Base-by-base conservation (phyloP, 208 protist species). In the Endotrypanum monterogeii region DNA sequence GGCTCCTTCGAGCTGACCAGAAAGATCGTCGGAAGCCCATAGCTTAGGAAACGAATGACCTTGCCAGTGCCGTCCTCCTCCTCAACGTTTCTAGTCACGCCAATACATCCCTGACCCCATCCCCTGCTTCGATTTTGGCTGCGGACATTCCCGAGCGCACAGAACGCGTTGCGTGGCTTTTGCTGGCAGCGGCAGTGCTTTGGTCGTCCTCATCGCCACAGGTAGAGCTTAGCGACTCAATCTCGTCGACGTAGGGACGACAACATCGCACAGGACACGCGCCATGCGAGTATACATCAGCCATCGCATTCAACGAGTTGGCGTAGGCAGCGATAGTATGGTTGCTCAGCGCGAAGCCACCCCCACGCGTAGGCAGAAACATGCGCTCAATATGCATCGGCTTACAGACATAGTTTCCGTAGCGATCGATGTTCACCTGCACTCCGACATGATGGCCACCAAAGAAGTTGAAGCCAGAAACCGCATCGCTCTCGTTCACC, bases 401-500 rank as follows among this genome's bases (percentile, higher is more conserved):
- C 73, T 92, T 83, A 71, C 83, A 92, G 39, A 96, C 74, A 61
- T 89, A 93, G 79, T 93, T 94, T 23, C 90, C 90, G 76, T 89
- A 74, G 23, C 87, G 85, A 60, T 94, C 89, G 68, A 96, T 86
- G 73, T 87, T 83, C 56, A 96, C 89, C 62, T 96, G 89, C 57
- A 87, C 78, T 8, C 92, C 92, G 39, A 95, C 87, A 72, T 96
- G 90, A 37, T 85, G 79, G 25, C 83, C 88, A n/a, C 83, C 76
- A 28, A 86, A 80, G 41, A 93, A 44, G 46, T 74, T 80, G 58
- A 91, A 87, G 23, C 85, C 78, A 3, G 86, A 86, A n/a, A 96
- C 90, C 4, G 81, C 87, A 71, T 96, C 92, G 65, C 84, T 92
- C 69, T 96, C 90, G 66, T 96, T 96, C n/a, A 95, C 92, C 2